Evolutionary conservation across 2,329 filamentous ascomycete species (phyloP).

Genomic region (Sporothrix humicola): DNA sequence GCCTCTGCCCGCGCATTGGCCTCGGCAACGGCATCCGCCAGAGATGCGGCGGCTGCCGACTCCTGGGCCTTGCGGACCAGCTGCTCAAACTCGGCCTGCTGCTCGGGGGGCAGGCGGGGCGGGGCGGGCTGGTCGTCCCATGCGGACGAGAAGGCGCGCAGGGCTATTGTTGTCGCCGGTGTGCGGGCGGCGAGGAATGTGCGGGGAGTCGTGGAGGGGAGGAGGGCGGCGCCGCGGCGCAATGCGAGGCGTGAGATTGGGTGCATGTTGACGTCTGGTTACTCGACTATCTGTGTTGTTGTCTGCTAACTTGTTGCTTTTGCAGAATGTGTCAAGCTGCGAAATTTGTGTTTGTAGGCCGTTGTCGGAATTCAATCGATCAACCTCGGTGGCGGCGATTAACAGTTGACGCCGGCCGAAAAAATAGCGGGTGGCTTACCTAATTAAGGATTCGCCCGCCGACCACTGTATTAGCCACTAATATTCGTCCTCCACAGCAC

Average conservation of each 20-base stretch:
- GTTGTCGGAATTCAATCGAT: neutral
- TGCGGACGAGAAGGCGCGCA: slow-evolving; percentile 35
- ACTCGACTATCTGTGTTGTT: neutral
- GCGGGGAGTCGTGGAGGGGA: neutral
- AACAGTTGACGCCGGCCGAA: neutral
- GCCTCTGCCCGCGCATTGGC: slow-evolving; percentile 45
- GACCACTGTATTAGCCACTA: neutral
- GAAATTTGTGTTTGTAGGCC: neutral
- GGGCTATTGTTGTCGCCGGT: neutral
- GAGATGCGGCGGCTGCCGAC: slow-evolving; percentile 40
- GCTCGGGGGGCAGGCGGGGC: slow-evolving; percentile 82
- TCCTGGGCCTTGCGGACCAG: slow-evolving; percentile 70
- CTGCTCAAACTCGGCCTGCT: slow-evolving; percentile 88
- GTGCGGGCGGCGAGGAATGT: neutral
- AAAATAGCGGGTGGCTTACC: neutral
- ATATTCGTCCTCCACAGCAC: neutral
- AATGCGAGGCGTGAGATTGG: neutral
- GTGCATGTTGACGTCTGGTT: neutral
- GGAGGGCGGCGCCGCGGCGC: neutral
- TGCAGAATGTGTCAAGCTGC: neutral
- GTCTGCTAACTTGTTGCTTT: neutral
- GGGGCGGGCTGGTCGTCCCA: slow-evolving; percentile 69
- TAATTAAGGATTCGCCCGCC: neutral
- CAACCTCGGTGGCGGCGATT: neutral
- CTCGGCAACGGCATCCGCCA: slow-evolving; percentile 34